Base-by-base conservation (phyloP, 148 eudicot species). In the Silene latifolia region DNA sequence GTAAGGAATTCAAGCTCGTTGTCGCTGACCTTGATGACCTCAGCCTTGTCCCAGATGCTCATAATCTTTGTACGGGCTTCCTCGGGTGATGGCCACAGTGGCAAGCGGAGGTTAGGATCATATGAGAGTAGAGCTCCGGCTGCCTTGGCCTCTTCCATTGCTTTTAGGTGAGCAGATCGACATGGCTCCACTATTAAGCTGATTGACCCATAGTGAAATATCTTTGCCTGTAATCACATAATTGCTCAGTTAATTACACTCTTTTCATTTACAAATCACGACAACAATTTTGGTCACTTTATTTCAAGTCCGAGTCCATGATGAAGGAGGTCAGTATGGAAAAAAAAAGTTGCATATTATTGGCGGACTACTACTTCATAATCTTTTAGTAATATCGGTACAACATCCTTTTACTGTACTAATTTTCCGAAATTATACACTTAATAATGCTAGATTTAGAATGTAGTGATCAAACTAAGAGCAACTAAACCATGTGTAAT, bases 151-250 rank as follows among this genome's bases (percentile, higher is more conserved):
- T 72, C 98, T 63, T 89, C 91, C 93, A 93, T 93, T 17, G 98
- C 98, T 80, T 85, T 93, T 68, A 93, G 68, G 71, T 93, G 98
- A 3, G 96, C 98, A 5, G 98, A 89, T 85, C 98, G 78, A 63
- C 98, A 93, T 63, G 98, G 98, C 90, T 93, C 98, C 73, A 89
- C 93, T 4, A 93, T 93, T 86, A 93, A 86, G 67, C 98, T 93
- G 53, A 93, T 93, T 11, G 98, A 90, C 59, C 98, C 98, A 29
- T 88, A 92, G 27, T 92, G 98, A 79, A 92, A 92, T 15, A 90
- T 84, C 71, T 90, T 92, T 0, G 91, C 89, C 96, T 92, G 73
- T 53, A 32, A 21, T 25, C 48, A 21, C 9, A 24, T 21, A n/a
- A 29, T 48, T 9, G 32, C 62, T 57, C 24, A 58, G 21, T 68